Conservation (phyloP, 306 rosid species). For the Quercus dentata region DNA sequence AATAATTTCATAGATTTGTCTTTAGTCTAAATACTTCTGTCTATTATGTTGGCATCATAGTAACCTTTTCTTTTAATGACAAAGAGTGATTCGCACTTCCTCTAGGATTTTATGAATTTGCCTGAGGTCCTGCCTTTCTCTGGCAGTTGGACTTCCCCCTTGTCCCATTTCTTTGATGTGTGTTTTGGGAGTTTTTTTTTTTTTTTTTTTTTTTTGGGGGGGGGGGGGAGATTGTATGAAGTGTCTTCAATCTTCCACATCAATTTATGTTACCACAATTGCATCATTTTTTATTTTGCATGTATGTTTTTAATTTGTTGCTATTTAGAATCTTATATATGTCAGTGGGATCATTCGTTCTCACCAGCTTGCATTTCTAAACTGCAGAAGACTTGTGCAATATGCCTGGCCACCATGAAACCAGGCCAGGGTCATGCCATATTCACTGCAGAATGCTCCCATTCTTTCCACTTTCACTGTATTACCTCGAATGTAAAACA, state of each 20-base stretch:
- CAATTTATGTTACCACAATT: background rate
- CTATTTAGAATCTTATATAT: background rate
- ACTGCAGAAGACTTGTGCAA: slow-evolving; percentile 77
- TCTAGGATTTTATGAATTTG: background rate
- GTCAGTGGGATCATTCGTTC: background rate
- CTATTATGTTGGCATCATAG: background rate
- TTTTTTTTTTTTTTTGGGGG: too few relatives aligned
- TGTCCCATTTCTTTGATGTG: too few relatives aligned
- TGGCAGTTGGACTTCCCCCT: background rate
- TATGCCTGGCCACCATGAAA: slow-evolving; percentile 73
- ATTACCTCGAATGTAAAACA: slow-evolving; percentile 88
- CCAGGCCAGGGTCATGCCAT: slow-evolving; percentile 88
- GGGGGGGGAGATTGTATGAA: background rate
- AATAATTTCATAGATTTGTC: background rate
- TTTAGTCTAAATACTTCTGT: background rate
- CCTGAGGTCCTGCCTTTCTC: background rate
- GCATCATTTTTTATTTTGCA: background rate
- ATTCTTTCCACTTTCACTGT: slow-evolving; percentile 91
- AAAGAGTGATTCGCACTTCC: background rate
- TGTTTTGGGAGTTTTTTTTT: too few relatives aligned
- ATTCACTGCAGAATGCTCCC: slow-evolving; percentile 97
- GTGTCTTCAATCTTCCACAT: background rate
- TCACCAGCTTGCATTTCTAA: slow-evolving; percentile 27
- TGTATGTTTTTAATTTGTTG: background rate
- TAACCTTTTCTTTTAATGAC: background rate